Percentiles rank a stretch among this genome's conserved stretches.
phyloP scores from a whole-genome alignment of 192 early-diverging fungal genomes.

The Geranomyces michiganensis region DNA sequence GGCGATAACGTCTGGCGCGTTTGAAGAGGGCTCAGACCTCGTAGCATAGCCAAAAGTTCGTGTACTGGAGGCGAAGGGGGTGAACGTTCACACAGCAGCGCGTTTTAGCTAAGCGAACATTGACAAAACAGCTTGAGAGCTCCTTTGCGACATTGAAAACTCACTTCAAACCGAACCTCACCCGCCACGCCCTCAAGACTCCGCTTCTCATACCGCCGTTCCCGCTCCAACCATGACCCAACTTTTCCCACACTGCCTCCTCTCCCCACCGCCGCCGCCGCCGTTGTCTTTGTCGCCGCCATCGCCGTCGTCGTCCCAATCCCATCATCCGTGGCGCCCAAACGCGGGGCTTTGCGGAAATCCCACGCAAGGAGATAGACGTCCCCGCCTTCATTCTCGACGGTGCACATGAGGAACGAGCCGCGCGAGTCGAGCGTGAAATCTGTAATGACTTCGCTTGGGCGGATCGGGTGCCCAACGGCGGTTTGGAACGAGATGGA shows the following conservation, averaged over 20 bases:
- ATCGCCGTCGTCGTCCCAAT: background rate
- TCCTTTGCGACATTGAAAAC: no score
- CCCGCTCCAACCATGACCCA: background rate
- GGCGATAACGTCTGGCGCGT: no score
- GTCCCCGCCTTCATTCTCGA: constrained; percentile 36
- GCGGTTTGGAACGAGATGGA: constrained; percentile 18
- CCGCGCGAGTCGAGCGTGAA: constrained; percentile 39
- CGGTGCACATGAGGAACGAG: constrained; percentile 33
- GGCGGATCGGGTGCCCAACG: constrained; percentile 19
- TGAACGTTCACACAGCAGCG: no score
- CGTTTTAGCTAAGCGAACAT: no score
- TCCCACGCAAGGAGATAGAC: constrained; percentile 42
- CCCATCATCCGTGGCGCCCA: background rate
- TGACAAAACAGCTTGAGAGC: no score
- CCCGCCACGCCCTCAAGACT: constrained; percentile 33
- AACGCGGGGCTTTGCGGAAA: constrained; percentile 23
- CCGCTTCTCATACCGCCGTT: constrained; percentile 38
- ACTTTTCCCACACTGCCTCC: background rate
- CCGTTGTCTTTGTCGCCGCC: no score
- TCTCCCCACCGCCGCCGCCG: background rate
- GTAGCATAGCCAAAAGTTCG: constrained; percentile 43
- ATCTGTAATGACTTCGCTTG: constrained; percentile 42
- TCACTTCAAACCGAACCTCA: constrained; percentile 34
- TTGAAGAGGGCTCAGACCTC: no score
- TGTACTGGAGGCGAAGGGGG: constrained; percentile 20